Base-by-base conservation (phyloP, 2,329 filamentous ascomycete species). In the Fusarium sp. region DNA sequence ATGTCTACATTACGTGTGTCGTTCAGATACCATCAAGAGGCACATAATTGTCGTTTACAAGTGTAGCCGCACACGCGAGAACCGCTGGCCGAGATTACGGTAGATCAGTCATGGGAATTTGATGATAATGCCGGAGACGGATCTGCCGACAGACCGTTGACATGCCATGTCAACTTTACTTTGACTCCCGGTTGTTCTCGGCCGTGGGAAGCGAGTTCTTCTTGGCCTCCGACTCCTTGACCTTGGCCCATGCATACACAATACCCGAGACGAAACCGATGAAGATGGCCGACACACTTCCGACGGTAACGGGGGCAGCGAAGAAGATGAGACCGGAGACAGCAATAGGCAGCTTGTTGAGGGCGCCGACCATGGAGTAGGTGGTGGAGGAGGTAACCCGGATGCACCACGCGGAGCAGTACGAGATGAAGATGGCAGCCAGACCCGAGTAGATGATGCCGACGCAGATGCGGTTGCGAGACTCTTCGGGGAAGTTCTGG, bases 361-460 rank as follows among this genome's bases (percentile, higher is more conserved):
- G 84, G 23, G 94, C 92, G 63, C 95, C 95, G 52, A 98, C 95
- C 94, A 99, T 98, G 33, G 92, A 96, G 82, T 98, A 99, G 4
- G 95, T 99, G 13, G 95, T 98, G 21, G 93, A 97, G 0, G 93
- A 96, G 11, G 95, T 98, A 65, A 97, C 92, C 67, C 95, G 93
- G 66, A 99, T 96, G 76, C 95, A 98, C 95, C 95, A 98, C 38
- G 95, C 95, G 19, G 93, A 97, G 73, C 92, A 96, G 84, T 99
- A 99, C 25, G 94, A 98, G 77, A 99, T 99, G 80, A 97, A 97
- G 72, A 98, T 93, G 44, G 93, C 91, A 29, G 88, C 93, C 50
- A 97, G 82, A 60, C 95, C 95, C 10, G 95, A 97, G 78, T 98
- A 90, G 73, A 98, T 80, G 89, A 98, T 97, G 72, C 93, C 91